phyloP scores from a whole-genome alignment of 1,139 yeast genomes.

The Komagataea norvegica region DNA sequence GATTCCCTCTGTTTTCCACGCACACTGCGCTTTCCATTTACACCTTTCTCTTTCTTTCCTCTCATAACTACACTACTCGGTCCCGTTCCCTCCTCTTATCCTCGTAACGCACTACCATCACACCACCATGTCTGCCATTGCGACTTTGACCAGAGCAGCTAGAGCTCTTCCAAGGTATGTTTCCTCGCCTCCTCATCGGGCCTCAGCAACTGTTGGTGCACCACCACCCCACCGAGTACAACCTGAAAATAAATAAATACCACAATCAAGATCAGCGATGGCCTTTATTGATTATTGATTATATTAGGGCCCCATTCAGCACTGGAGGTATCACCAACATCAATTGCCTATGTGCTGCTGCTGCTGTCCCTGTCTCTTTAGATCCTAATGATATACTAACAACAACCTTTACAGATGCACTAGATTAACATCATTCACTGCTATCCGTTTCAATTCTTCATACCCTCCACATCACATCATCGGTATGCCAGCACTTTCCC shows the following conservation, averaged over 20 bases:
- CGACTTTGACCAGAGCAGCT: slow-evolving; percentile 20
- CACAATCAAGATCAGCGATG: no score
- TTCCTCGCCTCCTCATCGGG: neutral
- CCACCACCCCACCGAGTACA: no score
- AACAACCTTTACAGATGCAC: slow-evolving; percentile 22
- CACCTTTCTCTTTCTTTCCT: neutral
- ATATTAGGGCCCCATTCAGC: no score
- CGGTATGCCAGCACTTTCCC: slow-evolving; percentile 84
- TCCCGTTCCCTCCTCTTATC: neutral
- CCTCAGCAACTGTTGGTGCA: no score
- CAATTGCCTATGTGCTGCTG: no score
- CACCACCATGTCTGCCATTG: slow-evolving; percentile 16
- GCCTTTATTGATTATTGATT: no score
- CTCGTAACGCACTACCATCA: neutral
- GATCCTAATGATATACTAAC: neutral
- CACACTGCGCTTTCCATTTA: no score
- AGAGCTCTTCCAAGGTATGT: slow-evolving; percentile 25
- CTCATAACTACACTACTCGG: neutral
- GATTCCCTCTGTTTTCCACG: no score
- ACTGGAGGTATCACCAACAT: neutral
- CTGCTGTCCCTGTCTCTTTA: neutral
- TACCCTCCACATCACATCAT: slow-evolving; percentile 62
- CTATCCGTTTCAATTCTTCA: slow-evolving; percentile 32
- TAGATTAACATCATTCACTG: slow-evolving; percentile 25
- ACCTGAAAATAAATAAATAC: no score